Base-by-base conservation (phyloP, 2,329 filamentous ascomycete species). In the Neopestalotiopsis clavispora region DNA sequence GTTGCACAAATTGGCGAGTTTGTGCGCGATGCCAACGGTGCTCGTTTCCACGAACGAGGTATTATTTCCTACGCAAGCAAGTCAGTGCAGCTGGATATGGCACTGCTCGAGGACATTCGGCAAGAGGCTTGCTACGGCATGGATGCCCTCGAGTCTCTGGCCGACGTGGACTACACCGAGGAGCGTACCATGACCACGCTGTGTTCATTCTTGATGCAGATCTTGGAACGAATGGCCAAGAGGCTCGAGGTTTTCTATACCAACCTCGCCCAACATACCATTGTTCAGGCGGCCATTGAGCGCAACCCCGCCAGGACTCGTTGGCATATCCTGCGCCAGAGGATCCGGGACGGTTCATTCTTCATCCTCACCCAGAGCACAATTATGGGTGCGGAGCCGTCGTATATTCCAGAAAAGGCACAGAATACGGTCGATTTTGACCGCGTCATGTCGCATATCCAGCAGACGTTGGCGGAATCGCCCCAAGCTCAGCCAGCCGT, bases 71-170 rank as follows among this genome's bases (percentile, higher is more conserved):
- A 88, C 68, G 85, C 85, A 0, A 79, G 81, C 17, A 82, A 80
- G 67, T 84, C 82, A 2, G 84, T 87, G 0, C 79, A 84, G 69
- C 79, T 86, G 3, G 85, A 88, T 60, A 86, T 87, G 65, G 82
- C 84, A 66, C 81, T 88, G 1, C 80, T 88, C 3, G 85, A 88
- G 69, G 83, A 86, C 67, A 82, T 88, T 1, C 81, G 86, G 6
- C 82, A 85, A 62, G 86, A 88, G 70, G 84, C 83, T 0, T 87
- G 85, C 65, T 78, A 79, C 28, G 86, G 86, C 9, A 88, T 88
- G 84, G 85, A 88, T 69, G 86, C 86, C 0, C 86, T 86, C 32
- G 84, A 84, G 59, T 80, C 78, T 28, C 78, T 87, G 34, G 69
- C 72, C 49, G 68, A 68, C 64, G 30, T 69, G 40, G 71, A 71